Percentiles rank a stretch among this genome's conserved stretches.
Evolutionary conservation across 2,329 filamentous ascomycete species (phyloP).

Genomic region (Chaetomium globosum): DNA sequence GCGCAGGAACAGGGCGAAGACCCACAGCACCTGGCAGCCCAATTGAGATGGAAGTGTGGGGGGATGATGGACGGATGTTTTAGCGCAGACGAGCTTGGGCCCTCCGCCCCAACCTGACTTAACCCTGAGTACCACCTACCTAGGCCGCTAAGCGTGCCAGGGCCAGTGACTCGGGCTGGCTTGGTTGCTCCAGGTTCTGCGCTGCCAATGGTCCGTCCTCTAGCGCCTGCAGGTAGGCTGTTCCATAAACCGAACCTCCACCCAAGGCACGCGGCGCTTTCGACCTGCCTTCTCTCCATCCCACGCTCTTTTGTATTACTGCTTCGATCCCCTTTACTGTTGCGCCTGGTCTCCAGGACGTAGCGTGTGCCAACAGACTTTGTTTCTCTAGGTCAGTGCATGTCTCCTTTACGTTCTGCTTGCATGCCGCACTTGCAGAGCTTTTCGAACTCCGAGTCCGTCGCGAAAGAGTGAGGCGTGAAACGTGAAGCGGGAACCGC

Average conservation of each 20-base stretch:
- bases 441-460: constrained; percentile 14
- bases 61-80: constrained; percentile 26
- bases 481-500: constrained; percentile 11
- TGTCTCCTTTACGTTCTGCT: constrained; percentile 19
- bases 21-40: constrained; percentile 31
- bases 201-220: constrained; percentile 29
- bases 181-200: constrained; percentile 15
- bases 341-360: constrained; percentile 53
- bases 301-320: constrained; percentile 33
- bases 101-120: not conserved
- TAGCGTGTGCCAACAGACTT: constrained; percentile 44
- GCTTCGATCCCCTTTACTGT: constrained; percentile 41
- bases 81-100: constrained; percentile 34
- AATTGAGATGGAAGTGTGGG: constrained; percentile 32
- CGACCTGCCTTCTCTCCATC: constrained; percentile 20
- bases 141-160: constrained; percentile 6
- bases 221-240: constrained; percentile 23
- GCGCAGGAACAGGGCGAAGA: constrained; percentile 2
- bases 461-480: not conserved
- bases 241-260: constrained; percentile 38
- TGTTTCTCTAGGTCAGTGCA: constrained; percentile 44
- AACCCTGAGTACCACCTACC: not conserved
- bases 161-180: constrained; percentile 20
- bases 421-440: constrained; percentile 8
- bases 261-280: constrained; percentile 34